Base-by-base conservation (phyloP, 192 early-diverging fungal genomes). In the Paraglomus brasilianum region DNA sequence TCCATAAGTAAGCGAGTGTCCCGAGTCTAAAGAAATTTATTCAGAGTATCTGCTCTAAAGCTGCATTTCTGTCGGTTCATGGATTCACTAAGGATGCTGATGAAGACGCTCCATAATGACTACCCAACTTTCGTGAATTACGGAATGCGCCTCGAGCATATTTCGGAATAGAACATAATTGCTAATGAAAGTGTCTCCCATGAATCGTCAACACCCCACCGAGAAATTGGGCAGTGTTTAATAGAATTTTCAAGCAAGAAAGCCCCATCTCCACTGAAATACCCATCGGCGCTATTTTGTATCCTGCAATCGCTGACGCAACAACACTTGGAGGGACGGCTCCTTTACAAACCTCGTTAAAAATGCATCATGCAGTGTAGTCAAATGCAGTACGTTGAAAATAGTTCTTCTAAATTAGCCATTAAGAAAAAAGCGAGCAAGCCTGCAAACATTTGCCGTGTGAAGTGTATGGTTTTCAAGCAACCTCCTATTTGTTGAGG, bases 121-220 rank as follows among this genome's bases (percentile, higher is more conserved):
- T 70, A 60, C 78, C 58, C 57, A 81, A 55, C 75, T 75, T 72
- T 57, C 77, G 53, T 45, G 73, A 24, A 48, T 52, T 80, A 43
- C 82, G 81, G 1, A 78, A 76, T 2, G 68, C 39, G 8, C 75
- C 68, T 30, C 75, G 44, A 22, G 72, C 75, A 21, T 75, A 71
- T 53, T 80, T 76, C 40, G 69, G 77, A 70, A 97, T 77, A 3
- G 94, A 94, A 66, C 93, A 91, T 40, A 97, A 72, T 2, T 84
- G 38, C 88, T 76, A 71, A 89, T 92, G 95, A 95, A 99, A 48
- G 89, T 81, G 41, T 88, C 75, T 14, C 88, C 91, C 47, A 99
- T 73, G 8, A 86, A 86, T 30, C 30, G 30, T 3, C 30, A 30
- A 30, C 3, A 30, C 30, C 10, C 86, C 75, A 8, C 85, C 87